Evolutionary conservation across 2,329 filamentous ascomycete species (phyloP).

Genomic region (Trichoderma asperellum): DNA sequence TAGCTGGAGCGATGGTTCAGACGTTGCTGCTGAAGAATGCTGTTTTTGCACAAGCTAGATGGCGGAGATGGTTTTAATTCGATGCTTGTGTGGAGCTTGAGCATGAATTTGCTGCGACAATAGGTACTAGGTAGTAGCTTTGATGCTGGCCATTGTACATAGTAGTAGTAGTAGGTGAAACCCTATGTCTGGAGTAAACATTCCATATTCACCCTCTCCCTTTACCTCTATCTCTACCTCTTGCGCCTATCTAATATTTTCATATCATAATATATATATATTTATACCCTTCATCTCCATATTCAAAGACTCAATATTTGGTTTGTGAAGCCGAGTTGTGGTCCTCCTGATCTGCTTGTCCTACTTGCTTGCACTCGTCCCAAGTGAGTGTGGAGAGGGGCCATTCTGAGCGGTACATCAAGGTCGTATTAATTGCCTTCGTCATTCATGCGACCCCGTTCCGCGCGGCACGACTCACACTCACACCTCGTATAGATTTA

Average conservation of each 20-base stretch:
- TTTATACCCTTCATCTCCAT: not conserved
- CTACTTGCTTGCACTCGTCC: not conserved
- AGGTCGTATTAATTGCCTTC: constrained; percentile 14
- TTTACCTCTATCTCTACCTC: not conserved
- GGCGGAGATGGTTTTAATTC: not conserved
- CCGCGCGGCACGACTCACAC: not conserved
- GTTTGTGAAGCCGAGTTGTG: not conserved
- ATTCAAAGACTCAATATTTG: not conserved
- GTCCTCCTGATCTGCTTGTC: not conserved
- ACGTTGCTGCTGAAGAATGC: constrained; percentile 3
- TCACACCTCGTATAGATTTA: not conserved
- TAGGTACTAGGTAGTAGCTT: not conserved
- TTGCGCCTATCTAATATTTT: not conserved
- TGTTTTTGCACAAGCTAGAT: not conserved
- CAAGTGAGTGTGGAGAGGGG: not conserved
- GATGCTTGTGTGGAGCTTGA: not conserved
- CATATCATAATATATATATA: no score
- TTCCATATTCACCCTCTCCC: not conserved
- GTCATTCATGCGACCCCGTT: constrained; percentile 9
- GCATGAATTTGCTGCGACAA: not conserved
- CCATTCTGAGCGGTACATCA: not conserved
- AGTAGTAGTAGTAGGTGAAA: not conserved
- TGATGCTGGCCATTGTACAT: no score
- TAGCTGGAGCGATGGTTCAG: constrained; percentile 2
- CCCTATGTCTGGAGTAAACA: not conserved